Evolutionary conservation across 2,329 filamentous ascomycete genomes (phyloP).

Genomic region (Thielaviopsis punctulata): DNA sequence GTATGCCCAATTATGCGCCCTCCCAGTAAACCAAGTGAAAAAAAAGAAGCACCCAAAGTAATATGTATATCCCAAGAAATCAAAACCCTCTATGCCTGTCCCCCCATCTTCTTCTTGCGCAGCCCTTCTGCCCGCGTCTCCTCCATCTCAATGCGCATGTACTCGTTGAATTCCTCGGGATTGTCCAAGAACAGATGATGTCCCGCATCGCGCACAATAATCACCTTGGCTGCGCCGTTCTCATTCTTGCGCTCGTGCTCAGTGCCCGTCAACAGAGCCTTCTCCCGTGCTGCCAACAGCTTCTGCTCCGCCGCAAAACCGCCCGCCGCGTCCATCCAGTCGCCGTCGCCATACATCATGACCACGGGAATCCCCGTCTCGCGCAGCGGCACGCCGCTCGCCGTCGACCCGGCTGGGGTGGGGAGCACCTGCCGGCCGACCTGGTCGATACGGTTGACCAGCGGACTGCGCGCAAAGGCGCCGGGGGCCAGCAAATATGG

Average conservation of each 20-base stretch:
- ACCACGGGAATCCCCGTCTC: slow-evolving; percentile 65
- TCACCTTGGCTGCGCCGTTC: slow-evolving; percentile 65
- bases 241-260: slow-evolving; percentile 53
- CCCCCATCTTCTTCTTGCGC: slow-evolving; percentile 1
- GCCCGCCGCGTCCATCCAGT: slow-evolving; percentile 95
- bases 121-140: slow-evolving; percentile 24
- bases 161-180: slow-evolving; percentile 37
- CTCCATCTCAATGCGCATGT: slow-evolving; percentile 35
- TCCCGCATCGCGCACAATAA: slow-evolving; percentile 49
- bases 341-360: slow-evolving; percentile 91
- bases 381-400: slow-evolving; percentile 15
- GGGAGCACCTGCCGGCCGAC: slow-evolving; percentile 56
- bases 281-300: slow-evolving; percentile 48
- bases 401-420: slow-evolving; percentile 15
- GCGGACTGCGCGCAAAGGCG: slow-evolving; percentile 72
- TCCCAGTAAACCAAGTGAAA: not conserved
- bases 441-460: slow-evolving; percentile 73
- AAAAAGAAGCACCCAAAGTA: not conserved
- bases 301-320: slow-evolving; percentile 67
- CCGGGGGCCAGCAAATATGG: slow-evolving; percentile 87
- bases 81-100: not conserved
- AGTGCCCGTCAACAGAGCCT: slow-evolving; percentile 42
- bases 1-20: not conserved
- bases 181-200: slow-evolving; percentile 46
- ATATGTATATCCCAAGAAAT: not conserved